Evolutionary conservation across 2,329 filamentous ascomycete species (phyloP).

Genomic region (Colletotrichum gloeosporioides): DNA sequence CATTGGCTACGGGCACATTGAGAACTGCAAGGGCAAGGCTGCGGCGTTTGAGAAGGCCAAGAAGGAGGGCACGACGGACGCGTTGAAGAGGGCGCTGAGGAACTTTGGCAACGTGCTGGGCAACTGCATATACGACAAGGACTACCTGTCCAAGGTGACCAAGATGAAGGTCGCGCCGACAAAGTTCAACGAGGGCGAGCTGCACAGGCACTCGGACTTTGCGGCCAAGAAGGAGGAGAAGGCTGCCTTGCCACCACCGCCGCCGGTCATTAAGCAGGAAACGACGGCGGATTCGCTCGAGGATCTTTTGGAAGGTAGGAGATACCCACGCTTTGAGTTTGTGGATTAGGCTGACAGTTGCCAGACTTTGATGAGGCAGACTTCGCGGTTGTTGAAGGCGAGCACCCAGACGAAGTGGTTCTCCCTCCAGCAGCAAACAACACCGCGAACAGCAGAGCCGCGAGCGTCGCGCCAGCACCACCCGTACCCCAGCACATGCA

Average conservation of each 20-base stretch:
- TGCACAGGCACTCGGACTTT: constrained; percentile 84
- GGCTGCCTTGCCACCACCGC: constrained; percentile 10
- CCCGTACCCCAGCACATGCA: constrained; percentile 37
- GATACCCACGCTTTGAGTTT: no score
- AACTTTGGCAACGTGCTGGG: constrained; percentile 96
- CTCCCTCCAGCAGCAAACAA: constrained; percentile 48
- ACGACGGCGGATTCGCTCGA: constrained; percentile 53
- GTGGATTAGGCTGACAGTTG: background rate
- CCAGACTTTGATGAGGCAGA: constrained; percentile 77
- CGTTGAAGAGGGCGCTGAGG: constrained; percentile 83
- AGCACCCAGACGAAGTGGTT: constrained; percentile 78
- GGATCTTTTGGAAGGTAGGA: constrained; percentile 53
- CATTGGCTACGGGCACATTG: constrained; percentile 94
- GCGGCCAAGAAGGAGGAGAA: constrained; percentile 60
- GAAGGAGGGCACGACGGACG: constrained; percentile 97
- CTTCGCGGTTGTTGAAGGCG: constrained; percentile 72
- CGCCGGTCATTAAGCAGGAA: constrained; percentile 32
- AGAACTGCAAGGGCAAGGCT: constrained; percentile 95
- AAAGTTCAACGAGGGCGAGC: constrained; percentile 78
- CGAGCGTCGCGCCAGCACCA: constrained; percentile 28
- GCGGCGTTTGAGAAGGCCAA: constrained; percentile 98
- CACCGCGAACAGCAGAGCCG: constrained; percentile 23
- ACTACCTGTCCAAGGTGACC: constrained; percentile 87
- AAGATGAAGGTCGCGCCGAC: constrained; percentile 83
- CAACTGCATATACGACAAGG: constrained; percentile 98